Evolutionary conservation across 108 stramenopile species (phyloP), one percentile per base, ranked within the genome.

Genomic region (Discostella stelligeroides): DNA sequence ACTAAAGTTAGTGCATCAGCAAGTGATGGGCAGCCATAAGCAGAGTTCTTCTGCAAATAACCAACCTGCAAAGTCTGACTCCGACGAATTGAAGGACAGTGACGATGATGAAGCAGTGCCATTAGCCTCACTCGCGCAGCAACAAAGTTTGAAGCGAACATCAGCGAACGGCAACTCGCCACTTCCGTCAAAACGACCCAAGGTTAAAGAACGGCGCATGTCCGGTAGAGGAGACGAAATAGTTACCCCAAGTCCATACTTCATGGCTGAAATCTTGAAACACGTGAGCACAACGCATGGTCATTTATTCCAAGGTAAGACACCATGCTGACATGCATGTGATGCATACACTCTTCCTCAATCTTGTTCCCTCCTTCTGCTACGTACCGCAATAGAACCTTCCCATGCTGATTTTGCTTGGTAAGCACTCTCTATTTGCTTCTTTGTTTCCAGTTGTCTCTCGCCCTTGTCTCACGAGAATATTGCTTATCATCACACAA

Each of bases 241-340:
- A 60, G 60, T n/a, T 37, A 42, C 60, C 6, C 73, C 90, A 12
- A 72, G 75, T 45, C 45, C 75, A 17, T 59, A 67, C 34, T 85
- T 79, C 60, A 60, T 93, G 5, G 82, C 85, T 9, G 56, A 85
- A 50, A 71, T 93, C 60, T 55, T 90, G 29, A 49, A 63, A 30
- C 63, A 85, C 55, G 85, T 93, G 21, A 86, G 88, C 70, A 72
- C 80, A 57, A 86, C 81, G 1, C 88, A 86, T 79, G 92, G 92
- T 0, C 92, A 93, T 66, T 60, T 90, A n/a, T 87, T 84, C 55
- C 67, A 80, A 20, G 55, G 55, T 56, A 34, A 56, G 55, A 37
- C 48, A 8, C 7, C 24, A 25, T 24, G 49, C 49, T n/a, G n/a
- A 3, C 23, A 11, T 50, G 21, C 49, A 50, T 50, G 49, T 49